These are phyloP conservation scores for Phytophthora boehmeriae DNA, from an alignment of 352 stramenopile species.

Conservation along the genomic window DNA sequence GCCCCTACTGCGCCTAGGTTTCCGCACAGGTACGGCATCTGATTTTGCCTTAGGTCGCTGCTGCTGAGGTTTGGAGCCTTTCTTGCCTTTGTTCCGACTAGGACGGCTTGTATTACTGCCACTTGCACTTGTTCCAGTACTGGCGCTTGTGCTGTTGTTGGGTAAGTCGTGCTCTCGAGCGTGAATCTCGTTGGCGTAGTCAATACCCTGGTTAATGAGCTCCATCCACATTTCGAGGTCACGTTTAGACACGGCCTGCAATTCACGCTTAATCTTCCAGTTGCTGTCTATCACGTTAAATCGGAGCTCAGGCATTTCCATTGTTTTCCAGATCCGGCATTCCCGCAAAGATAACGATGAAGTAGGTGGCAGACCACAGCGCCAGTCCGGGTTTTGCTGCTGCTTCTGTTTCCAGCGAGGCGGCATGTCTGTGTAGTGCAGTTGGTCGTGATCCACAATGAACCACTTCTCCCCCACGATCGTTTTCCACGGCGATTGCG, in stretches of 20 bases:
- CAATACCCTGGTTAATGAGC: constrained; percentile 76
- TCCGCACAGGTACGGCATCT: constrained; percentile 22
- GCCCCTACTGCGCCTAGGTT: constrained; percentile 27
- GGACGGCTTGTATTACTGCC: constrained; percentile 37
- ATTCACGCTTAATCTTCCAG: constrained; percentile 86
- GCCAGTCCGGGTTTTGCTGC: constrained; percentile 31
- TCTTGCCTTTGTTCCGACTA: constrained; percentile 25
- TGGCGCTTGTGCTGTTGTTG: constrained; percentile 43
- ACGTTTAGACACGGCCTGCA: constrained; percentile 60
- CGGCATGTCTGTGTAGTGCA: constrained; percentile 73
- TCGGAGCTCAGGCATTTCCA: constrained; percentile 82
- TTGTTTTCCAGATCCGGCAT: constrained; percentile 88
- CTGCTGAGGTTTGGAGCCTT: constrained; percentile 18
- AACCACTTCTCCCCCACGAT: constrained; percentile 78
- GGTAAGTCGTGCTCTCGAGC: constrained; percentile 35
- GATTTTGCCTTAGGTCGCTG: constrained; percentile 20
- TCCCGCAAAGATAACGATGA: constrained; percentile 70
- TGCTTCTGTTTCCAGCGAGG: constrained; percentile 35
- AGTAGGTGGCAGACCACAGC: constrained; percentile 39
- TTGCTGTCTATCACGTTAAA: constrained; percentile 80
- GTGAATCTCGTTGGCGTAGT: constrained; percentile 70
- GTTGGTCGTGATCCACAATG: constrained; percentile 65
- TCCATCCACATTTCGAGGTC: constrained; percentile 79
- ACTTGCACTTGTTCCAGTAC: constrained; percentile 30
- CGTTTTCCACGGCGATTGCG: constrained; percentile 73